A percentile compares a stretch with the other conserved stretches of the same genome.
These are phyloP conservation scores for Arctium lappa DNA, from an alignment of 129 eudicot species.

Conservation along the genomic window DNA sequence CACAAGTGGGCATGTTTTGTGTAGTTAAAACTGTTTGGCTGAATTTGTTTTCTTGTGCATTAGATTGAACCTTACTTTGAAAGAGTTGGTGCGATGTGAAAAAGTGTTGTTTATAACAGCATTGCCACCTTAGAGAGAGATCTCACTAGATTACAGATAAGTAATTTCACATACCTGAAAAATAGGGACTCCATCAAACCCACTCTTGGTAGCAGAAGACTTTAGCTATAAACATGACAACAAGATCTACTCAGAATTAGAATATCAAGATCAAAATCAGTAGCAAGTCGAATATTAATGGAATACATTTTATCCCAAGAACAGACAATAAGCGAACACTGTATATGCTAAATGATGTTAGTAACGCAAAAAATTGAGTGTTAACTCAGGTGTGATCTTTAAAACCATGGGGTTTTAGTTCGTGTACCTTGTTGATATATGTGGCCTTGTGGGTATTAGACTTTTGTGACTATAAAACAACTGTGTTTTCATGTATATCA, in stretches of 20 bases:
- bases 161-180: conserved; percentile 64
- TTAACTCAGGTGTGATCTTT: no score
- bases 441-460: neutral
- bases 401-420: neutral
- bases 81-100: no score
- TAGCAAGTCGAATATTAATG: neutral
- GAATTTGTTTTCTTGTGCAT: neutral
- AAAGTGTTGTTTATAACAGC: neutral
- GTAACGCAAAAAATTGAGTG: no score
- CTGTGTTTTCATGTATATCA: neutral
- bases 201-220: conserved; percentile 59
- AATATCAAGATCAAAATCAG: conserved; percentile 5
- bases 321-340: no score
- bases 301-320: neutral
- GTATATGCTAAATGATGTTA: neutral
- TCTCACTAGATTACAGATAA: neutral
- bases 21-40: neutral
- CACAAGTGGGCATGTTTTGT: neutral
- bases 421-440: neutral
- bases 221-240: conserved; percentile 51
- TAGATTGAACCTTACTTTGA: neutral
- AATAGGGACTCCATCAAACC: conserved; percentile 95
- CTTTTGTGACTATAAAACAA: neutral
- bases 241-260: conserved; percentile 8
- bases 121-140: neutral